Evolutionary conservation across 495 filamentous ascomycete species (phyloP), one percentile per base, ranked within the genome.

Genomic region (Penicillium pancosmium): DNA sequence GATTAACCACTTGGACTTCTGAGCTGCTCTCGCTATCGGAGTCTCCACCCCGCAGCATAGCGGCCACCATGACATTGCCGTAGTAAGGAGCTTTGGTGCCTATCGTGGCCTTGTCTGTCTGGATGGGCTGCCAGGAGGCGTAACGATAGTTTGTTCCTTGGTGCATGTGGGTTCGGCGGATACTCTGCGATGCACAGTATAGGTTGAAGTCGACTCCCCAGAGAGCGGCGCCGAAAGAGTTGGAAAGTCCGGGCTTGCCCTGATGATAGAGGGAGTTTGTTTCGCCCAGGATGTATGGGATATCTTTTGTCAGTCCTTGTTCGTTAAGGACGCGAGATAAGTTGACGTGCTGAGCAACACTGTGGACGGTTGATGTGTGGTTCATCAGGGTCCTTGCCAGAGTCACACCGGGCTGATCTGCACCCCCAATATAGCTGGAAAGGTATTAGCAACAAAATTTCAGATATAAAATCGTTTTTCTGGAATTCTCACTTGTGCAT

Each of bases 61-160:
- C 77, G 4, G 86, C 84, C 0, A 84, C 83, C 44, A 81, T 81
- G 34, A 87, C 73, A 65, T 82, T 84, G 16, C 85, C 87, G 68
- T 90, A 89, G 68, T 88, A 90, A 1, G 86, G 86, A 0, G 86
- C 68, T 64, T 86, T 87, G 35, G 87, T 90, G 13, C 85, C 87
- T 5, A 79, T 69, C 6, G 72, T 72, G 1, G 82, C 81, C 31
- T 75, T 75, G 59, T 69, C 62, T 5, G 86, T 88, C 6, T 71
- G 48, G 46, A 88, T 55, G 1, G 87, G 86, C 59, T 88, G 86
- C 86, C 86, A 88, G 34, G 70, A 58, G 50, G 65, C 65, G 60
- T 85, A 85, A 27, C 86, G 80, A 66, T 85, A 88, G 68, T 86
- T 73, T 35, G 82, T 86, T 8, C 86, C 86, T 73, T 82, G 59